Evolutionary conservation across 352 stramenopile species (phyloP).

Genomic region (Pythium volutum): DNA sequence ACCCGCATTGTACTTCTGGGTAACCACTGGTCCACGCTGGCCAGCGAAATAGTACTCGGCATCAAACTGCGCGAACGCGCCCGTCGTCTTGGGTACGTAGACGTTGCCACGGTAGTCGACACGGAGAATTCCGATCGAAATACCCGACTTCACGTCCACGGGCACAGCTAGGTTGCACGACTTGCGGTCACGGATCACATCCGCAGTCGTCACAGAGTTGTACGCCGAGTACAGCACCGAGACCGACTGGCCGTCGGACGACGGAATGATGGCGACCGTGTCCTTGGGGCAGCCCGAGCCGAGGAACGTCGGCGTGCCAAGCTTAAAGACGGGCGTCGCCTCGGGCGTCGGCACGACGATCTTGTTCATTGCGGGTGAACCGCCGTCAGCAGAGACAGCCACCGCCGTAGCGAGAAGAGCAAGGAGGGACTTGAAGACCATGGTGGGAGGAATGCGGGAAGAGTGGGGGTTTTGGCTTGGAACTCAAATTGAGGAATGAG

Average conservation of each 20-base stretch:
- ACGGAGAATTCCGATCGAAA: conserved; percentile 30
- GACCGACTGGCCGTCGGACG: conserved; percentile 29
- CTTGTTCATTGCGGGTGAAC: too few relatives aligned
- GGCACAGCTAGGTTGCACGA: conserved; percentile 44
- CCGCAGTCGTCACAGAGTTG: conserved; percentile 24
- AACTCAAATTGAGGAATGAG: conserved; percentile 1
- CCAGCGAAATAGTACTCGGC: conserved; percentile 56
- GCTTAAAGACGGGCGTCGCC: conserved; percentile 6
- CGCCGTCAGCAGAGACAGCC: background rate
- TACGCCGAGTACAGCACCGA: conserved; percentile 36
- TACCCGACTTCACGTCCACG: conserved; percentile 31
- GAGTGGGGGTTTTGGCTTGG: background rate
- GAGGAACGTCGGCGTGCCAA: conserved; percentile 28
- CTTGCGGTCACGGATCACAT: conserved; percentile 30
- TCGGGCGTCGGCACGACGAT: too few relatives aligned
- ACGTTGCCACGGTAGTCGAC: conserved; percentile 51
- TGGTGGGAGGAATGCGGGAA: background rate
- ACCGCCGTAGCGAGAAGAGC: background rate
- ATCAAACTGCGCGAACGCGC: conserved; percentile 40
- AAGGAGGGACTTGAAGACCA: conserved; percentile 4
- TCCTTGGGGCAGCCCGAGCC: conserved; percentile 31
- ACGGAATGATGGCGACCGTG: conserved; percentile 25
- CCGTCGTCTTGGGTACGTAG: conserved; percentile 30
- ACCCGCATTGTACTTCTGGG: conserved; percentile 15
- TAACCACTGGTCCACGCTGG: conserved; percentile 29